A percentile compares a stretch with the other conserved stretches of the same genome.
Conservation (phyloP, 768 basidiomycete species). For the Boletus huronensis region DNA sequence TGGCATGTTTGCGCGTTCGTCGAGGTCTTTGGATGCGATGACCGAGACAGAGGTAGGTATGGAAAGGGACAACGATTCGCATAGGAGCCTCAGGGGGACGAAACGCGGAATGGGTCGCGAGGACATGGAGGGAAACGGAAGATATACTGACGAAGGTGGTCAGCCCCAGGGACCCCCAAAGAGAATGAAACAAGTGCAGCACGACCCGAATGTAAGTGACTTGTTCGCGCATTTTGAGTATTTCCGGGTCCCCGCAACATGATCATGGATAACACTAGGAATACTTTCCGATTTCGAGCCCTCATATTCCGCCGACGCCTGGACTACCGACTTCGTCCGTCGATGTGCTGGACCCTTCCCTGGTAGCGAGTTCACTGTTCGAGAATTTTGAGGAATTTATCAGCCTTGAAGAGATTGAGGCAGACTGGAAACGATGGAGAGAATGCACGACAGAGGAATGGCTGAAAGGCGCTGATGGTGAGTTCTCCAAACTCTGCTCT, state of each 20-base stretch:
- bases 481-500: background rate
- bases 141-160: conserved; percentile 1
- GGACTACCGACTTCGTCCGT: background rate
- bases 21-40: conserved; percentile 8
- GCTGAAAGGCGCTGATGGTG: conserved; percentile 31
- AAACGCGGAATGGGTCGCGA: conserved; percentile 18
- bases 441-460: conserved; percentile 30
- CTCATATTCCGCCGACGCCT: conserved; percentile 19
- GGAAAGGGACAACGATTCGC: conserved; percentile 2
- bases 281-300: conserved; percentile 23
- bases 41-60: conserved; percentile 5
- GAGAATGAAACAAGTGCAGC: conserved; percentile 11
- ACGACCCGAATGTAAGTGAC: conserved; percentile 20
- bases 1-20: conserved; percentile 4
- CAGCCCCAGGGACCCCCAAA: conserved; percentile 13
- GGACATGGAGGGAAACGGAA: conserved; percentile 8
- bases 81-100: background rate
- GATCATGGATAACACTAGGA: conserved; percentile 7
- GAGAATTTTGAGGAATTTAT: conserved; percentile 18
- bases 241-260: background rate
- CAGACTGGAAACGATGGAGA: conserved; percentile 27
- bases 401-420: conserved; percentile 20
- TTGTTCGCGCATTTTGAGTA: background rate
- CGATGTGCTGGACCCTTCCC: conserved; percentile 1
- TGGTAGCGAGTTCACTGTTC: conserved; percentile 17